phyloP scores from a whole-genome alignment of 257 asterid genomes.

The Solanum lignicaule region DNA sequence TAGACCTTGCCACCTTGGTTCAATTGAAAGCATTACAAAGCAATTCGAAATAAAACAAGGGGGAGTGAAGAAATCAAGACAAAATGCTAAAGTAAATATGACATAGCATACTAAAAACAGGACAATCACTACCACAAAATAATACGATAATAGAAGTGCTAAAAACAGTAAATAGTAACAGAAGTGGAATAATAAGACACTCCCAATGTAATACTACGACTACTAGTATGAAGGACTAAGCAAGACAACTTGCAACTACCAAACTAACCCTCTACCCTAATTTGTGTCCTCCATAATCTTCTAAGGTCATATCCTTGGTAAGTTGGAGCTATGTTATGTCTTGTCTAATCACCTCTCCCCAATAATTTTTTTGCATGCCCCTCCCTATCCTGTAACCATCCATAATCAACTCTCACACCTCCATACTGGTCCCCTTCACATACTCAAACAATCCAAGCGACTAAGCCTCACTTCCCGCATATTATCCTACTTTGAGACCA shows the following conservation, averaged over 20 bases:
- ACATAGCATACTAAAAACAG: not conserved
- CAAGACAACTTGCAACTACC: not conserved
- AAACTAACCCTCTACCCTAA: not conserved
- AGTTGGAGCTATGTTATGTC: not conserved
- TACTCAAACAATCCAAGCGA: not conserved
- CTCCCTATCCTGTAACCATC: not conserved
- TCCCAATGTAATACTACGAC: not conserved
- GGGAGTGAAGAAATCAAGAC: not conserved
- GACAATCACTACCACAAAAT: not conserved
- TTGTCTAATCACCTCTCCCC: not conserved
- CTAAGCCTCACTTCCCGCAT: not conserved
- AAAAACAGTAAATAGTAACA: not conserved
- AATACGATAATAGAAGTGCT: not conserved
- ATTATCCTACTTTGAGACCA: not conserved
- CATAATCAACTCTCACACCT: not conserved
- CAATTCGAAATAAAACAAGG: not conserved
- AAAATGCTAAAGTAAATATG: not conserved
- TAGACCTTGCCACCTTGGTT: not conserved
- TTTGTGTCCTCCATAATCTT: not conserved
- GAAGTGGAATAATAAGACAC: not conserved
- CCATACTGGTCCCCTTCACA: not conserved
- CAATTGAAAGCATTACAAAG: not conserved
- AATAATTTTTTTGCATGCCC: not conserved
- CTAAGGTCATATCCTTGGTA: not conserved
- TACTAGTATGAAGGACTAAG: not conserved